These are phyloP conservation scores for Penicillium canescens DNA, from an alignment of 495 filamentous ascomycete genomes.

Conservation along the genomic window DNA sequence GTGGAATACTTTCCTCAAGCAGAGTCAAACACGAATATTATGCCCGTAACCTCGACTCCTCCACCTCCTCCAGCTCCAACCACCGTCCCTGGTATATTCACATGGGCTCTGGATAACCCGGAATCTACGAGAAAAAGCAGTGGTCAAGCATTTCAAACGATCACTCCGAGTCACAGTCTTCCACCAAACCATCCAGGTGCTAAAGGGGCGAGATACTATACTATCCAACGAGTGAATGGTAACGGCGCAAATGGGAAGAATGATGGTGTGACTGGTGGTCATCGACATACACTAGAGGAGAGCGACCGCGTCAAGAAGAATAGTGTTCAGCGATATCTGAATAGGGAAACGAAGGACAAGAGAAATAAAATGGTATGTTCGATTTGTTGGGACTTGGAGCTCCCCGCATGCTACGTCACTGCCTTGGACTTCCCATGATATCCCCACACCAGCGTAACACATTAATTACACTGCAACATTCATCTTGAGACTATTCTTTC, in stretches of 20 bases:
- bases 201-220: constrained; percentile 61
- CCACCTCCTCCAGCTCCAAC: no score
- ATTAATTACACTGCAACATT: neutral
- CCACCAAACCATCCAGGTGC: constrained; percentile 45
- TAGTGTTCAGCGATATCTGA: constrained; percentile 66
- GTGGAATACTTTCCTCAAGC: constrained; percentile 67
- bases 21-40: no score
- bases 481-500: neutral
- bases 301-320: constrained; percentile 88
- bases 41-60: no score
- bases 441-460: neutral
- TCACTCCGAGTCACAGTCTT: constrained; percentile 35
- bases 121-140: neutral
- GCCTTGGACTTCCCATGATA: constrained; percentile 1
- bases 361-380: constrained; percentile 64
- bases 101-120: constrained; percentile 16
- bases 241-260: constrained; percentile 74
- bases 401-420: constrained; percentile 32
- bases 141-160: constrained; percentile 39
- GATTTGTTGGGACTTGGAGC: constrained; percentile 8
- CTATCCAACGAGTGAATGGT: constrained; percentile 75
- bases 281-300: constrained; percentile 75
- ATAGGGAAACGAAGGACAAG: constrained; percentile 67
- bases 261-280: constrained; percentile 62
- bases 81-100: constrained; percentile 28